These are phyloP conservation scores for Danielozyma ontarioensis DNA, from an alignment of 805 yeast genomes.

Conservation along the genomic window DNA sequence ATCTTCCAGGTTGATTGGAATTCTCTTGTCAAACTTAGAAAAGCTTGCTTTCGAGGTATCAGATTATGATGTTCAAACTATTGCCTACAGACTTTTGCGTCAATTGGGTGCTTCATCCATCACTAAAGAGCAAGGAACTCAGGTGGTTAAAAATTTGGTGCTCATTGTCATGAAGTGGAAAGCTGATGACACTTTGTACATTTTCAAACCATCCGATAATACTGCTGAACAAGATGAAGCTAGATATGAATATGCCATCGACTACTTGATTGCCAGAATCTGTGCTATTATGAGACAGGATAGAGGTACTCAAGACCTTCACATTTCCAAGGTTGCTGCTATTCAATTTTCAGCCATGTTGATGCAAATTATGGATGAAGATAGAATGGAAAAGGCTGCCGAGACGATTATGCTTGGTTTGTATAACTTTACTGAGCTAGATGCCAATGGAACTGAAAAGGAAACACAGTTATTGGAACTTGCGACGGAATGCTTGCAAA, in stretches of 20 bases:
- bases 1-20: conserved; percentile 55
- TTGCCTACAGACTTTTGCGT: conserved; percentile 63
- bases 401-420: conserved; percentile 53
- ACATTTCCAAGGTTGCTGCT: conserved; percentile 59
- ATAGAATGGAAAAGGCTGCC: conserved; percentile 37
- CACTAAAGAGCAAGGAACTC: conserved; percentile 56
- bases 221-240: conserved; percentile 1
- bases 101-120: conserved; percentile 79
- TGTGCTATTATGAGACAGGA: conserved; percentile 66
- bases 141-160: conserved; percentile 63
- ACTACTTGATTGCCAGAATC: conserved; percentile 60
- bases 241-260: conserved; percentile 36
- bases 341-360: conserved; percentile 69
- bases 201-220: conserved; percentile 8
- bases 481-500: conserved; percentile 60
- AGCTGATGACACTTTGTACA: conserved; percentile 32
- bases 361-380: conserved; percentile 42
- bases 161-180: conserved; percentile 61
- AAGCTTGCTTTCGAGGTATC: conserved; percentile 28
- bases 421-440: conserved; percentile 42
- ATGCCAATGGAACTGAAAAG: conserved; percentile 36
- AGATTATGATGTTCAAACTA: conserved; percentile 53
- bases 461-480: conserved; percentile 48
- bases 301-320: conserved; percentile 44
- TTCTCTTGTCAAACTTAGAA: conserved; percentile 40